phyloP scores from a whole-genome alignment of 371 early-diverging fungal species.

The Chytridium lagenaria region DNA sequence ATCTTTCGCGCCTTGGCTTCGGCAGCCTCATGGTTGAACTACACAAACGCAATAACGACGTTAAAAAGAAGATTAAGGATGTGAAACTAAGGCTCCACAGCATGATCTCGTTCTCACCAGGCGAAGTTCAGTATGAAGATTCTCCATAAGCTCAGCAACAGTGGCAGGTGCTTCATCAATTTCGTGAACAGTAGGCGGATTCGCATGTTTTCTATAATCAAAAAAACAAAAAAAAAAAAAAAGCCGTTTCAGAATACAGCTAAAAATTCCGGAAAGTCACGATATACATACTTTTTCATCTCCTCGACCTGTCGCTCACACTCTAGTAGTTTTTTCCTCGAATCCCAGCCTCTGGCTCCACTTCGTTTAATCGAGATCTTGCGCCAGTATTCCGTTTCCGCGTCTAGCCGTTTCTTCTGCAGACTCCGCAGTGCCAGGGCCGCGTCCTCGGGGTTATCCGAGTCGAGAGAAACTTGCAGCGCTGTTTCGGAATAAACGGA shows the following conservation, averaged over 20 bases:
- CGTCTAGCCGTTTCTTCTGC: slow-evolving; percentile 38
- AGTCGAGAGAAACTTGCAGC: slow-evolving; percentile 33
- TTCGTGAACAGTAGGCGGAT: slow-evolving; percentile 33
- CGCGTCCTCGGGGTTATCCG: slow-evolving; percentile 13
- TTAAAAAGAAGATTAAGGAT: background rate
- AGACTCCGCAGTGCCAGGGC: slow-evolving; percentile 30
- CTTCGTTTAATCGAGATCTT: slow-evolving; percentile 75
- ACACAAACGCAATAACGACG: background rate
- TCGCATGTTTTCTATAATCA: slow-evolving; percentile 5
- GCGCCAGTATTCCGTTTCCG: slow-evolving; percentile 58
- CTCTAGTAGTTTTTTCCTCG: slow-evolving; percentile 68
- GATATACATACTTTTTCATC: slow-evolving; percentile 40
- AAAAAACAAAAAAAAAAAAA: background rate
- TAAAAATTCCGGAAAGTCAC: background rate
- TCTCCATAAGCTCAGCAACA: slow-evolving; percentile 19
- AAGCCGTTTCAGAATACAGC: background rate
- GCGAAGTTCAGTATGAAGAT: slow-evolving; percentile 13
- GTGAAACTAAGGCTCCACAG: too few species aligned
- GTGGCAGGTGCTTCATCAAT: slow-evolving; percentile 12
- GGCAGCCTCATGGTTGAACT: slow-evolving; percentile 43
- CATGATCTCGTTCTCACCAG: slow-evolving; percentile 1
- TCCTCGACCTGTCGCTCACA: slow-evolving; percentile 28
- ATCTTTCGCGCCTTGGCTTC: slow-evolving; percentile 67
- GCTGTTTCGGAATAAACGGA: slow-evolving; percentile 2
- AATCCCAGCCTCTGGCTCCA: slow-evolving; percentile 79